A percentile compares a stretch with the other conserved stretches of the same genome.
Evolutionary conservation across 2,329 filamentous ascomycete genomes (phyloP).

Genomic region (Aureobasidium melanogenum): DNA sequence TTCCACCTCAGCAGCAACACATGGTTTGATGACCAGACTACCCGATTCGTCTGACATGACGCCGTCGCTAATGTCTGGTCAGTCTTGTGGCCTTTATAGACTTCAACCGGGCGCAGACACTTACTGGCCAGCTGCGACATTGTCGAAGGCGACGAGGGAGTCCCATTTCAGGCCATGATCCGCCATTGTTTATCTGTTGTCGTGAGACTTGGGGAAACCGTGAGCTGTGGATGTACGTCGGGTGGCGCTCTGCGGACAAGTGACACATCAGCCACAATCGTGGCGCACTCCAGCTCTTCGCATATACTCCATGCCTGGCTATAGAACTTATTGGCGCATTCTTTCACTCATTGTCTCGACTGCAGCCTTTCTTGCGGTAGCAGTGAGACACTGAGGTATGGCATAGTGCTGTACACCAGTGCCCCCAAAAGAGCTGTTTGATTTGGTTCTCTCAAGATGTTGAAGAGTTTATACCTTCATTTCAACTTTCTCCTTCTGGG

Average conservation of each 20-base stretch:
- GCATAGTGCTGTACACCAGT: background rate
- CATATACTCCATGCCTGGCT: background rate
- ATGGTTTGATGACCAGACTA: constrained; percentile 87
- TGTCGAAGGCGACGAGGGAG: constrained; percentile 59
- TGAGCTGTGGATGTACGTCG: background rate
- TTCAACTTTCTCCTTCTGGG: background rate
- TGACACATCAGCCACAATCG: background rate
- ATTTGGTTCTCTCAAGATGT: too few relatives aligned
- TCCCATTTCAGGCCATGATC: constrained; percentile 46
- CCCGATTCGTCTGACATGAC: constrained; percentile 78
- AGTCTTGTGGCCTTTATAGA: background rate
- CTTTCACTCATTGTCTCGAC: background rate
- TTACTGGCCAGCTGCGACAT: constrained; percentile 80
- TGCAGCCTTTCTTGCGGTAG: too few relatives aligned
- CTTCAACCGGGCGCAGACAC: constrained; percentile 29
- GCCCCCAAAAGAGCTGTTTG: background rate
- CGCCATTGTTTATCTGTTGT: constrained; percentile 15
- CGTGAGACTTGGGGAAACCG: background rate
- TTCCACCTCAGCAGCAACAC: constrained; percentile 71
- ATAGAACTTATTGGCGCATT: background rate
- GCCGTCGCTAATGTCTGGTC: constrained; percentile 57
- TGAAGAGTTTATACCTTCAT: background rate
- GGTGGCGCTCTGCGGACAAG: background rate
- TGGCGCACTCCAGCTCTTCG: background rate
- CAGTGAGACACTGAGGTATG: background rate